Percentiles rank a stretch among this genome's conserved stretches.
phyloP scores from a whole-genome alignment of 1,284 basidiomycete species.

The Sanghuangporus baumii region DNA sequence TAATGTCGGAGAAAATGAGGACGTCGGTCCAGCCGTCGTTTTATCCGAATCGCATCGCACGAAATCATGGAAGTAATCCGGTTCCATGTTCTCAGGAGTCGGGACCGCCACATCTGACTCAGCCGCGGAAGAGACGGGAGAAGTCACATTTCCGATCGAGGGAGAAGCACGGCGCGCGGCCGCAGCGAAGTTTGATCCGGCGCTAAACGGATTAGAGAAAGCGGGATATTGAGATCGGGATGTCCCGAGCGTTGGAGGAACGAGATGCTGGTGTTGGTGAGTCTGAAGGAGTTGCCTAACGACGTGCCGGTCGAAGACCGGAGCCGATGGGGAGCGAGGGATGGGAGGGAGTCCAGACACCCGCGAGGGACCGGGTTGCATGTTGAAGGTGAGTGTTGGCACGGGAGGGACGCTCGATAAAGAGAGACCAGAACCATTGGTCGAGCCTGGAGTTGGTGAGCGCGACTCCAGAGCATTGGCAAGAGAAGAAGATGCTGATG shows the following conservation, averaged over 20 bases:
- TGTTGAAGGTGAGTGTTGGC: not conserved
- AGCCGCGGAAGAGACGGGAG: not conserved
- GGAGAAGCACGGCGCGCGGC: not conserved
- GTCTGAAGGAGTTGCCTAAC: not conserved
- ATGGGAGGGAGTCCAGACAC: not conserved
- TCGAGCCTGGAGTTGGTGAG: not conserved
- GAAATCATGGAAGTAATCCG: not conserved
- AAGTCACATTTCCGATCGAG: not conserved
- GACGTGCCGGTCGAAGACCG: constrained; percentile 7
- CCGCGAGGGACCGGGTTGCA: not conserved
- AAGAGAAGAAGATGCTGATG: constrained; percentile 1
- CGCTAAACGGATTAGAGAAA: not conserved
- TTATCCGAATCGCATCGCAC: not conserved
- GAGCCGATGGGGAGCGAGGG: constrained; percentile 14
- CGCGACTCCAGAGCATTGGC: not conserved
- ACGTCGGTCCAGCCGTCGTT: not conserved
- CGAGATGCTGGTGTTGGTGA: not conserved
- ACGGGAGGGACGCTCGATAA: not conserved
- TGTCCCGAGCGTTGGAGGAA: not conserved
- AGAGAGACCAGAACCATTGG: not conserved
- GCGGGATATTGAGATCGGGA: not conserved
- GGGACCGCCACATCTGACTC: not conserved
- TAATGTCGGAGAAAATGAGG: not conserved
- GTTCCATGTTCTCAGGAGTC: not conserved
- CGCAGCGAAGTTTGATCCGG: not conserved